Conservation (phyloP, 108 stramenopile genomes). For the Chaetoceros muelleri region DNA sequence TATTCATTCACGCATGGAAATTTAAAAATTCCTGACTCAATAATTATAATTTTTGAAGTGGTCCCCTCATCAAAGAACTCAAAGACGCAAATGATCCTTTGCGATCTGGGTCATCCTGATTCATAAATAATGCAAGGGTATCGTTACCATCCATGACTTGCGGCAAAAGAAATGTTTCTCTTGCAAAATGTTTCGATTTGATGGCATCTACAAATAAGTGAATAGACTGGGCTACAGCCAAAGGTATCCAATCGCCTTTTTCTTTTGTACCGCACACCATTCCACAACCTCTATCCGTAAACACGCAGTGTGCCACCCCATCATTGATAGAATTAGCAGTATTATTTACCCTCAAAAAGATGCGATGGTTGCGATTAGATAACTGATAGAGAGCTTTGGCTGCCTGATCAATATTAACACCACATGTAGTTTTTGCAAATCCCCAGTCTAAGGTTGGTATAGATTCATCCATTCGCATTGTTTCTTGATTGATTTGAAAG, state of each 20-base stretch:
- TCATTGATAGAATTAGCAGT: neutral
- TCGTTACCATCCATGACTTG: neutral
- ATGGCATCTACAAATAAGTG: slow-evolving; percentile 11
- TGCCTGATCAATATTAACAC: slow-evolving; percentile 13
- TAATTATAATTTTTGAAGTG: neutral
- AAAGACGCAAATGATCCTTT: too few relatives aligned
- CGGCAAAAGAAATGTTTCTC: neutral
- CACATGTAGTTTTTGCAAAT: slow-evolving; percentile 18
- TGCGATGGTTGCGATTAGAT: slow-evolving; percentile 3
- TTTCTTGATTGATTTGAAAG: slow-evolving; percentile 2
- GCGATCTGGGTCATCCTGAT: neutral
- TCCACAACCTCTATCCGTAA: slow-evolving; percentile 20
- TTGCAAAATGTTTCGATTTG: neutral
- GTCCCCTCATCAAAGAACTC: too few relatives aligned
- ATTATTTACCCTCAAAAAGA: slow-evolving; percentile 14
- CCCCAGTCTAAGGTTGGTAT: slow-evolving; percentile 17
- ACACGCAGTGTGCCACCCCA: slow-evolving; percentile 17
- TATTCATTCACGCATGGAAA: too few relatives aligned
- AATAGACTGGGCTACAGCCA: slow-evolving; percentile 10
- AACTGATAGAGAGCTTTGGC: slow-evolving; percentile 8
- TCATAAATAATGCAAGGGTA: neutral
- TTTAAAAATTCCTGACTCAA: too few relatives aligned
- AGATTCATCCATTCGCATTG: neutral
- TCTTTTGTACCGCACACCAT: slow-evolving; percentile 1
- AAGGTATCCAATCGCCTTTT: slow-evolving; percentile 10